Evolutionary conservation across 2,329 filamentous ascomycete genomes (phyloP).

Genomic region (Colletotrichum sp.): DNA sequence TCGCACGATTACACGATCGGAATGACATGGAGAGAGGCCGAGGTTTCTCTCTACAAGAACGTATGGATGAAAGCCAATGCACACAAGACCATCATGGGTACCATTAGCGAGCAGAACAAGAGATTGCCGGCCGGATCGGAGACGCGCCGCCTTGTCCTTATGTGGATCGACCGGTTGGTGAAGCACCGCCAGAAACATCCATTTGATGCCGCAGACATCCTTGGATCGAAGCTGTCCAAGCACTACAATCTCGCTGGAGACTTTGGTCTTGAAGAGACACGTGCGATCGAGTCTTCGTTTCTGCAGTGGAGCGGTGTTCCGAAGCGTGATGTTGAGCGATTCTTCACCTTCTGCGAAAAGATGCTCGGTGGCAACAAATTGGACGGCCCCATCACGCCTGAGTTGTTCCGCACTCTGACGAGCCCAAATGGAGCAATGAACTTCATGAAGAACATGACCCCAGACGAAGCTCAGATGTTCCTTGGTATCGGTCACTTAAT

Average conservation of each 20-base stretch:
- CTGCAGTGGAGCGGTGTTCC: not conserved
- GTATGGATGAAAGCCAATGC: constrained; percentile 6
- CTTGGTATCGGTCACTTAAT: not conserved
- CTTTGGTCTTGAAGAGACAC: not conserved
- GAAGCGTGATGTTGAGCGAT: not conserved
- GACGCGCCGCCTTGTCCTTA: not conserved
- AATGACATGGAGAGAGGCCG: not conserved
- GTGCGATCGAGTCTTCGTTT: not conserved
- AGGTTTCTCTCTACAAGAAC: constrained; percentile 3
- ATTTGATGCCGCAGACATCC: not conserved
- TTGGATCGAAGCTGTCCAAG: not conserved
- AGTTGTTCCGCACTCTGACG: not conserved
- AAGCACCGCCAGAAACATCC: not conserved
- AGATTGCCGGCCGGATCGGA: not conserved
- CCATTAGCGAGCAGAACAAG: not conserved
- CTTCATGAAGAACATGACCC: not conserved
- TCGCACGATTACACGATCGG: constrained; percentile 1
- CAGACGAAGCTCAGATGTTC: not conserved
- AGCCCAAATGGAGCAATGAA: not conserved
- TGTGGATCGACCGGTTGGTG: not conserved
- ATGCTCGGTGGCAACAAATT: not conserved
- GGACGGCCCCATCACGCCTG: not conserved
- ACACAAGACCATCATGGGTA: not conserved
- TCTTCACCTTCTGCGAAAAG: not conserved
- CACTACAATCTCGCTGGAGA: not conserved